Base-by-base conservation (phyloP, 2,329 filamentous ascomycete species). In the Aspergillus brasiliensis region DNA sequence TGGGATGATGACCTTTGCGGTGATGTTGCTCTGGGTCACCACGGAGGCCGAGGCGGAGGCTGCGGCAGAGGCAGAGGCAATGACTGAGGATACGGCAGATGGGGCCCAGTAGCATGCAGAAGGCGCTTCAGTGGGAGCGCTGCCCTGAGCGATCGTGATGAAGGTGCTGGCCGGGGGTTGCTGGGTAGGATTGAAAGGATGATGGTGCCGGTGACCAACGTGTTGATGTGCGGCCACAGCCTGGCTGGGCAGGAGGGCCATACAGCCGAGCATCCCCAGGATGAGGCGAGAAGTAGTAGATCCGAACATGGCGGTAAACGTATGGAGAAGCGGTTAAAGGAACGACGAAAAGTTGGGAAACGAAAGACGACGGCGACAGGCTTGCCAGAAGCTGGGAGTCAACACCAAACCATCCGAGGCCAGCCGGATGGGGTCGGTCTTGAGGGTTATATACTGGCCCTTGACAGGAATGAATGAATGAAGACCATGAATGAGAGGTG, bases 1-100 rank as follows among this genome's bases (percentile, higher is more conserved):
- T 7, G 67, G 67, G 38, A 69, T 61, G 37, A 61, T 56, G 11
- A 61, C 44, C 8, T 56, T 23, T 2, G 52, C 52, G 40, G 27
- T 44, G n/a, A 31, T 42, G 23, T 7, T 15, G 38, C 19, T 55
- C 15, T 15, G 15, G 1, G 25, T 4, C 8, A 19, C 37, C 6
- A 37, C 19, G 2, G 51, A 27, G 37, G 37, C 37, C 1, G 37
- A 44, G 15, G 51, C 31, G 13, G 49, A 52, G 2, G 47, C 25
- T 2, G 25, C 31, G 15, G 27, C 28, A 3, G 28, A 38, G 7
- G 51, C 37, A 5, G 25, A n/a, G 8, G 40, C 19, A 11, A 19
- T 23, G 17, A 25, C 27, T 2, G 52, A 46, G 5, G 51, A 15
- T 19, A 40, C 23, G 25, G 46, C 46, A 25, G 23, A 34, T 6